Base-by-base conservation (phyloP, 2,329 filamentous ascomycete species). In the Neobulgaria alba region DNA sequence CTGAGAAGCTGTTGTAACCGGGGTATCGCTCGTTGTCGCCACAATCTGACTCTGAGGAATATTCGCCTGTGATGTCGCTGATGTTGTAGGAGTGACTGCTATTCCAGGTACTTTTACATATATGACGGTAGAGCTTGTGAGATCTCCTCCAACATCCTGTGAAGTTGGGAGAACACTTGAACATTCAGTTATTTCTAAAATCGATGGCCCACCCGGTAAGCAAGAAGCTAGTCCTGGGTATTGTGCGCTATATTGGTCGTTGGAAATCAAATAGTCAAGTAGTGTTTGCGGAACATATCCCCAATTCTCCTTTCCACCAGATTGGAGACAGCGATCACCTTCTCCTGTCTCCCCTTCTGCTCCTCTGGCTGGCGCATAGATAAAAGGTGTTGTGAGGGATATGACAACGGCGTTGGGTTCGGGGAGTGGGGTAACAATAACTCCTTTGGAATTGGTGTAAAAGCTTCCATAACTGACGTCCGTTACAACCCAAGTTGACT, bases 351-450 rank as follows among this genome's bases (percentile, higher is more conserved):
- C n/a, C 5, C 38, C 40, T 3, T n/a, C 16, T 4, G 19, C 10
- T 4, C 42, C 48, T 23, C 39, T 31, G 10, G 16, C 3, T 2
- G 50, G 50, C 5, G 33, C 19, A 19, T 49, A 49, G 10, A 53
- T 45, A 40, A 53, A 53, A 8, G 50, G 50, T 5, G 48, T 49
- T 30, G 39, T 41, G 2, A 50, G 29, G 10, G 44, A 31, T n/a
- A 49, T 47, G 5, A 40, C 33, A 7, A 38, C 33, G 2, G 23
- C 43, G 14, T 37, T 38, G 5, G 36, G 41, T 16, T 19, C 14
- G 10, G 19, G n/a, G 5, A 31, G 3, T 15, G 19, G 21, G 16
- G n/a, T 30, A 5, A 38, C 26, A 7, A 31, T 30, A 5, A 14
- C 17, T 4, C 26, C 23, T 10, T 3, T 29, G 2, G 20, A 16